These are phyloP conservation scores for Salix purpurea DNA, from an alignment of 345 rosid genomes.

Conservation along the genomic window DNA sequence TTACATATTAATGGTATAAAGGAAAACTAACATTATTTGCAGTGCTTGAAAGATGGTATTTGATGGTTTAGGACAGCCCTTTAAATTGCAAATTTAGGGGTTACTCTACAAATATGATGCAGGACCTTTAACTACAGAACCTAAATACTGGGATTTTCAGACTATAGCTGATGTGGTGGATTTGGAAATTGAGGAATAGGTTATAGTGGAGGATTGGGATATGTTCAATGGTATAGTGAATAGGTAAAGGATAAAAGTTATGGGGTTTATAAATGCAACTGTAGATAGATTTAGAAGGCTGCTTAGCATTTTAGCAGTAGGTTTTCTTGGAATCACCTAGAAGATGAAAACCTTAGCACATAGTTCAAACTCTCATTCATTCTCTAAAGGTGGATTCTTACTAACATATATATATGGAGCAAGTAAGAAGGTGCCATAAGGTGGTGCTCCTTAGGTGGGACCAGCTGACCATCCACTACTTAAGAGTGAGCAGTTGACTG, in stretches of 20 bases:
- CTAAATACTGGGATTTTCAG: not conserved
- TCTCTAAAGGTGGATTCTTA: not conserved
- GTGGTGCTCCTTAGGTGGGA: not conserved
- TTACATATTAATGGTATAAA: too few species aligned
- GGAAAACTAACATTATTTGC: too few species aligned
- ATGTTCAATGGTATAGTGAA: not conserved
- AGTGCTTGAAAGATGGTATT: too few species aligned
- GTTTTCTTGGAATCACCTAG: not conserved
- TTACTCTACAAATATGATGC: too few species aligned
- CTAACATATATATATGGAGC: not conserved
- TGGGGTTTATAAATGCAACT: not conserved
- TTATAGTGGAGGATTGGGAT: not conserved
- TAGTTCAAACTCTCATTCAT: not conserved
- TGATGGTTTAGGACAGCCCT: too few species aligned
- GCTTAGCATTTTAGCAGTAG: not conserved
- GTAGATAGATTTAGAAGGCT: not conserved
- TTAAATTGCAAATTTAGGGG: too few species aligned
- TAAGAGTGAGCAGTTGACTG: too few species aligned
- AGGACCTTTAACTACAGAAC: too few species aligned
- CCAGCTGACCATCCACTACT: not conserved
- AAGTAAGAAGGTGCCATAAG: not conserved
- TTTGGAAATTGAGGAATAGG: not conserved
- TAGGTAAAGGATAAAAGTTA: not conserved
- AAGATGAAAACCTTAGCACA: not conserved
- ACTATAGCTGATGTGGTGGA: not conserved